Conservation (phyloP, 768 basidiomycete genomes). For the Pleurotus ostreatus region DNA sequence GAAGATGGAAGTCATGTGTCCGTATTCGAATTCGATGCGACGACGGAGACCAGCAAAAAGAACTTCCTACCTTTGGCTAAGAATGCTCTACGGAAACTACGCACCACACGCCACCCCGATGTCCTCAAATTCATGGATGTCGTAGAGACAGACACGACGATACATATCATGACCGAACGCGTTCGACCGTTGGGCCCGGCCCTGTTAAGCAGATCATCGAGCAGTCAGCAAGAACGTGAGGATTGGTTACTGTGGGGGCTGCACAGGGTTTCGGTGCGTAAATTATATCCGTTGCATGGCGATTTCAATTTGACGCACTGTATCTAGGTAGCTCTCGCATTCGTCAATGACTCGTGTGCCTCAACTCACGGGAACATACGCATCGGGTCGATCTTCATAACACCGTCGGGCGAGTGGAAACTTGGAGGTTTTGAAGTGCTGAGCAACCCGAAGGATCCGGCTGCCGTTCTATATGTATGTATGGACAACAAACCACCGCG, state of each 20-base stretch:
- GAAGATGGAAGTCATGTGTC: slow-evolving; percentile 86
- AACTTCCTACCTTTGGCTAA: slow-evolving; percentile 72
- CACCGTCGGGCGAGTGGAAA: slow-evolving; percentile 95
- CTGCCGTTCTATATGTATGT: slow-evolving; percentile 77
- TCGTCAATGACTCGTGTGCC: slow-evolving; percentile 79
- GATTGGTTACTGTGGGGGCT: slow-evolving; percentile 95
- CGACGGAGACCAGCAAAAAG: slow-evolving; percentile 46
- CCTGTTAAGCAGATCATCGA: slow-evolving; percentile 59
- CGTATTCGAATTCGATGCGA: slow-evolving; percentile 88
- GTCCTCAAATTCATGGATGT: slow-evolving; percentile 94
- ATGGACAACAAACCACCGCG: slow-evolving; percentile 9
- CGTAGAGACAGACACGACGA: slow-evolving; percentile 80
- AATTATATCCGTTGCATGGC: neutral
- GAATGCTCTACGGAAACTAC: slow-evolving; percentile 86
- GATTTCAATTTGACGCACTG: slow-evolving; percentile 9
- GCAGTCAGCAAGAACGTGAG: slow-evolving; percentile 61
- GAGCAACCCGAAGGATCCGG: slow-evolving; percentile 77
- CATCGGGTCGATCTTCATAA: slow-evolving; percentile 79
- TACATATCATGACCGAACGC: slow-evolving; percentile 95
- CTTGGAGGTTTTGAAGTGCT: slow-evolving; percentile 91
- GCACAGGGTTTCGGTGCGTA: slow-evolving; percentile 79
- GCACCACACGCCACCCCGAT: slow-evolving; percentile 92
- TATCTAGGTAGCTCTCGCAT: slow-evolving; percentile 77
- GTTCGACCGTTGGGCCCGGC: slow-evolving; percentile 69
- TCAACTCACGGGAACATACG: slow-evolving; percentile 83